phyloP scores from a whole-genome alignment of 1,284 basidiomycete species.

The Abortiporus biennis region DNA sequence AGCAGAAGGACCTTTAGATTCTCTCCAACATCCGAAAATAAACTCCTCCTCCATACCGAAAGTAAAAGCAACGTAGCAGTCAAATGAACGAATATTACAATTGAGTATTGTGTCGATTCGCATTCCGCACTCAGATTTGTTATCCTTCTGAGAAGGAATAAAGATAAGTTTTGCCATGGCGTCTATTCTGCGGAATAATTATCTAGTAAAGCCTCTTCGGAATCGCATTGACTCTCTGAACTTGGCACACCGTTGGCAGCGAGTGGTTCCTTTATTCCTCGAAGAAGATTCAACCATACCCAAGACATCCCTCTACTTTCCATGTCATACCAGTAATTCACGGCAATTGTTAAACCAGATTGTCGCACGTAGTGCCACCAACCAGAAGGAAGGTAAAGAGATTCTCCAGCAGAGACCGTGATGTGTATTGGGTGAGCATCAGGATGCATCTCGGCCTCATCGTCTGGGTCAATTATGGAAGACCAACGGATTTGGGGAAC shows the following conservation, averaged over 20 bases:
- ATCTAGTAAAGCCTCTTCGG: too few relatives aligned
- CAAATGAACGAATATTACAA: too few relatives aligned
- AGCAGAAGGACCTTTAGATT: too few relatives aligned
- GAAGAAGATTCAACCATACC: slow-evolving; percentile 59
- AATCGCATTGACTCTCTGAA: too few relatives aligned
- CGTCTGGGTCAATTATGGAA: slow-evolving; percentile 54
- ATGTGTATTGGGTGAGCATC: slow-evolving; percentile 62
- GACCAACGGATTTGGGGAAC: slow-evolving; percentile 63
- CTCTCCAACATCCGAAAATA: too few relatives aligned
- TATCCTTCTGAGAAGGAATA: too few relatives aligned
- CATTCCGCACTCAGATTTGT: too few relatives aligned
- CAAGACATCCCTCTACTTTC: slow-evolving; percentile 65
- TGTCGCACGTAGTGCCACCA: slow-evolving; percentile 90
- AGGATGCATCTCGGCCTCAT: slow-evolving; percentile 35
- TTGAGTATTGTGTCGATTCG: too few relatives aligned
- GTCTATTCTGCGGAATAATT: too few relatives aligned
- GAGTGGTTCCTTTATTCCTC: slow-evolving; percentile 26
- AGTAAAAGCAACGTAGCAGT: too few relatives aligned
- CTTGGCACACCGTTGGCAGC: background rate
- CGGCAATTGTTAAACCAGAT: slow-evolving; percentile 58
- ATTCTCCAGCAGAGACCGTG: slow-evolving; percentile 65
- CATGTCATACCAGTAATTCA: slow-evolving; percentile 89
- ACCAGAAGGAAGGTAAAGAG: slow-evolving; percentile 82
- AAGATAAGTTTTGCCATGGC: too few relatives aligned
- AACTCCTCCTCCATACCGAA: too few relatives aligned